phyloP scores from a whole-genome alignment of 768 basidiomycete species.

The Lactifluus piperatus region DNA sequence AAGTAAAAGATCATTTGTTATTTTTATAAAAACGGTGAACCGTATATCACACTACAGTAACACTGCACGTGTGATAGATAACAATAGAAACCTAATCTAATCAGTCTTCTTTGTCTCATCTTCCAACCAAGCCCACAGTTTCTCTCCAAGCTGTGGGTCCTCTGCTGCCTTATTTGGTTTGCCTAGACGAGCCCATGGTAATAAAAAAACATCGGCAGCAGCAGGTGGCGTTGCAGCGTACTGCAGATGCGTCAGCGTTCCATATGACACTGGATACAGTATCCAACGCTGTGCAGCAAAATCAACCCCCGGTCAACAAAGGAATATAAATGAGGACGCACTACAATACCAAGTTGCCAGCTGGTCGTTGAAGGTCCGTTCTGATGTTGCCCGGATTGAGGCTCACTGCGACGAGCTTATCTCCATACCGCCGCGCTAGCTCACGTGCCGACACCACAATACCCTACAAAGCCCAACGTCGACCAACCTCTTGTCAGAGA shows the following conservation, averaged over 20 bases:
- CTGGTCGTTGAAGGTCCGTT: constrained; percentile 5
- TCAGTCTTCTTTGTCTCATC: constrained; percentile 18
- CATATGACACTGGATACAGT: constrained; percentile 19
- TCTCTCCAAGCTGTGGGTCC: constrained; percentile 24
- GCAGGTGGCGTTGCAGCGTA: constrained; percentile 38
- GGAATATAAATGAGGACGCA: background rate
- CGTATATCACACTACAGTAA: no score
- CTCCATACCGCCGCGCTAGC: constrained; percentile 38
- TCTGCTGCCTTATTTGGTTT: constrained; percentile 12
- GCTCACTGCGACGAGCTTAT: constrained; percentile 37
- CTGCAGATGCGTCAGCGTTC: constrained; percentile 37
- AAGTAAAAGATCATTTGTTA: no score
- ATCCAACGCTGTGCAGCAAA: background rate
- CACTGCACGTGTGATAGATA: background rate
- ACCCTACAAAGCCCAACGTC: constrained; percentile 20
- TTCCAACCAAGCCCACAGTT: constrained; percentile 28
- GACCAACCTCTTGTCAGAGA: background rate
- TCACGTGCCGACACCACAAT: constrained; percentile 39
- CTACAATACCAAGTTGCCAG: background rate
- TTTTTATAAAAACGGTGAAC: no score
- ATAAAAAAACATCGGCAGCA: constrained; percentile 25
- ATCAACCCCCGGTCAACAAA: background rate
- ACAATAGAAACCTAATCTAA: background rate
- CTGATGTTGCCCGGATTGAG: constrained; percentile 32
- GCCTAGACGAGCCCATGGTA: constrained; percentile 26